Evolutionary conservation across 768 basidiomycete species (phyloP).

Genomic region (Lactarius quietus): DNA sequence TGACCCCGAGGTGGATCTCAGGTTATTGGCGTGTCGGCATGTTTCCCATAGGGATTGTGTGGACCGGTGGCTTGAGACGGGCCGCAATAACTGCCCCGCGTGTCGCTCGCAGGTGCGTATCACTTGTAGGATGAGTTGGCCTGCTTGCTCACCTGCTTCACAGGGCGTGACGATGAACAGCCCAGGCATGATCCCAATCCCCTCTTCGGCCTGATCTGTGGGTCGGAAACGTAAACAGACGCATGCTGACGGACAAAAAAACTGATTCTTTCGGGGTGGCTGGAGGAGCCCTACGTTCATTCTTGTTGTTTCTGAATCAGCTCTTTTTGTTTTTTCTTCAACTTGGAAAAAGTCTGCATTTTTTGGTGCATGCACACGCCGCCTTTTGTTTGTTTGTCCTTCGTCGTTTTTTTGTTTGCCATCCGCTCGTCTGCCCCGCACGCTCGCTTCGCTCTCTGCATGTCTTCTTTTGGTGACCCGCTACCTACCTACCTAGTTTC

Average conservation of each 20-base stretch:
- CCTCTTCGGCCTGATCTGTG: neutral
- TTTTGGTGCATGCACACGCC: too few relatives aligned
- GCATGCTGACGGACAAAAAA: neutral
- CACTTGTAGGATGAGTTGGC: too few relatives aligned
- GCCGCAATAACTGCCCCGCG: slow-evolving; percentile 88
- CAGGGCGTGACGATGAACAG: slow-evolving; percentile 9
- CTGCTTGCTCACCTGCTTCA: too few relatives aligned
- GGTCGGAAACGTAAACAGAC: neutral
- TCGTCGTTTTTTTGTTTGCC: too few relatives aligned
- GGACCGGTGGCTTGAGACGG: slow-evolving; percentile 44
- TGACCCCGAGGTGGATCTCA: slow-evolving; percentile 66
- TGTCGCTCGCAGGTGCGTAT: slow-evolving; percentile 66
- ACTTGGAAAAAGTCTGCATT: too few relatives aligned
- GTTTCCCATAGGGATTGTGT: slow-evolving; percentile 85
- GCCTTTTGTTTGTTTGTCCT: too few relatives aligned
- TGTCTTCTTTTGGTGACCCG: too few relatives aligned
- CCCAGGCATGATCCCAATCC: slow-evolving; percentile 1
- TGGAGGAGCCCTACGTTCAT: neutral
- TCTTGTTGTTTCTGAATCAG: neutral
- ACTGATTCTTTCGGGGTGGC: neutral
- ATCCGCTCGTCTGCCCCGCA: too few relatives aligned
- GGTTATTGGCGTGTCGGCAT: slow-evolving; percentile 79
- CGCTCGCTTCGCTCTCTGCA: too few relatives aligned
- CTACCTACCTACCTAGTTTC: too few relatives aligned
- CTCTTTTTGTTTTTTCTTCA: too few relatives aligned